Evolutionary conservation across 768 basidiomycete genomes (phyloP).

Genomic region (Tricholoma bakamatsutake): DNA sequence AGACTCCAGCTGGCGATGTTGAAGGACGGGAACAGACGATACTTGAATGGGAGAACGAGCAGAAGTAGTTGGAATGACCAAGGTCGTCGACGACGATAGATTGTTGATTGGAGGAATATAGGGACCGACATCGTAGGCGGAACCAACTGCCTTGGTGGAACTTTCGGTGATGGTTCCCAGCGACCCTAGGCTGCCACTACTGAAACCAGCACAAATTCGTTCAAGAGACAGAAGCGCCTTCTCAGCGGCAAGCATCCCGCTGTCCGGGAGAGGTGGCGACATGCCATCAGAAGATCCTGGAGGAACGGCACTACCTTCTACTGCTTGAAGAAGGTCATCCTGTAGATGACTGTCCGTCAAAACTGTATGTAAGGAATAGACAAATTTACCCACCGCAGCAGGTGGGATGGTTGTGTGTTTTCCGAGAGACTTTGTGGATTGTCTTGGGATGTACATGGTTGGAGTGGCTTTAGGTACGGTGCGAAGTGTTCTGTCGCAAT

Average conservation of each 20-base stretch:
- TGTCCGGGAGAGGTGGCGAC: background rate
- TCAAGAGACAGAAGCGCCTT: constrained; percentile 19
- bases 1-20: background rate
- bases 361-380: background rate
- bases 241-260: constrained; percentile 9
- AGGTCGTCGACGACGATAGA: background rate
- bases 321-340: background rate
- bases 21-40: background rate
- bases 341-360: background rate
- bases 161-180: constrained; percentile 20
- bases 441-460: constrained; percentile 2
- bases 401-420: constrained; percentile 19
- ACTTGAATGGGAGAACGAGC: background rate
- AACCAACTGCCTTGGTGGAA: constrained; percentile 1
- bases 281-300: background rate
- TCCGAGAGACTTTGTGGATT: constrained; percentile 13
- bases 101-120: background rate
- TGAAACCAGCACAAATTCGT: constrained; percentile 21
- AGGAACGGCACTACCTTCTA: constrained; percentile 8
- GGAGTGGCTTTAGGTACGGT: background rate
- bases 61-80: background rate
- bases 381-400: background rate
- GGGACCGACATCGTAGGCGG: background rate
- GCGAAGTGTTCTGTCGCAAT: constrained; percentile 1
- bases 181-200: constrained; percentile 30